These are phyloP conservation scores for Suillus brevipes DNA, from an alignment of 768 basidiomycete genomes.

Conservation along the genomic window DNA sequence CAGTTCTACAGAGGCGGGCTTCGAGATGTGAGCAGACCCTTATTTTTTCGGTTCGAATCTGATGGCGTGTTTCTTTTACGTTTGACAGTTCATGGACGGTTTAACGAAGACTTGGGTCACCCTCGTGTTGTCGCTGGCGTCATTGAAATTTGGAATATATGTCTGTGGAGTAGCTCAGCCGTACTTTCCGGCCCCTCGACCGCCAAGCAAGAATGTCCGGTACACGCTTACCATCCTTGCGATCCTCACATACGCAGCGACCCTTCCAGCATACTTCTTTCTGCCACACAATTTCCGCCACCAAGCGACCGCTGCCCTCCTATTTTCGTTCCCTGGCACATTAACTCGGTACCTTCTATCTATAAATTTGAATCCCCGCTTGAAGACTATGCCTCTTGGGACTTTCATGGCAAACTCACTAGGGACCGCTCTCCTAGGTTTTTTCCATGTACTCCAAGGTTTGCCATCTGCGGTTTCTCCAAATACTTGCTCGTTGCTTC, in stretches of 20 bases:
- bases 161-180: slow-evolving; percentile 48
- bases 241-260: slow-evolving; percentile 69
- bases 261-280: slow-evolving; percentile 76
- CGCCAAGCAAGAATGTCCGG: slow-evolving; percentile 47
- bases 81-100: slow-evolving; percentile 79
- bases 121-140: slow-evolving; percentile 70
- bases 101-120: slow-evolving; percentile 80
- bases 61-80: slow-evolving; percentile 4
- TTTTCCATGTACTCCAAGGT: slow-evolving; percentile 71
- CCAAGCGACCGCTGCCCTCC: slow-evolving; percentile 80
- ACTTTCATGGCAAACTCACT: slow-evolving; percentile 74
- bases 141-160: slow-evolving; percentile 72
- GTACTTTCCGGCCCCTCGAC: slow-evolving; percentile 40
- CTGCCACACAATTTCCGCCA: slow-evolving; percentile 69
- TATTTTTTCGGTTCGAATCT: not conserved
- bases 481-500: slow-evolving; percentile 68
- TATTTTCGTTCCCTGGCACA: slow-evolving; percentile 89
- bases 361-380: slow-evolving; percentile 62
- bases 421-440: slow-evolving; percentile 82
- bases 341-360: slow-evolving; percentile 82
- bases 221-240: slow-evolving; percentile 54
- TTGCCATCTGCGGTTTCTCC: slow-evolving; percentile 38
- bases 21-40: slow-evolving; percentile 55
- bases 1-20: slow-evolving; percentile 61
- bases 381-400: slow-evolving; percentile 69